Evolutionary conservation across 2,329 filamentous ascomycete genomes (phyloP).

Genomic region (Xenosphaeropsis pyriputrescens): DNA sequence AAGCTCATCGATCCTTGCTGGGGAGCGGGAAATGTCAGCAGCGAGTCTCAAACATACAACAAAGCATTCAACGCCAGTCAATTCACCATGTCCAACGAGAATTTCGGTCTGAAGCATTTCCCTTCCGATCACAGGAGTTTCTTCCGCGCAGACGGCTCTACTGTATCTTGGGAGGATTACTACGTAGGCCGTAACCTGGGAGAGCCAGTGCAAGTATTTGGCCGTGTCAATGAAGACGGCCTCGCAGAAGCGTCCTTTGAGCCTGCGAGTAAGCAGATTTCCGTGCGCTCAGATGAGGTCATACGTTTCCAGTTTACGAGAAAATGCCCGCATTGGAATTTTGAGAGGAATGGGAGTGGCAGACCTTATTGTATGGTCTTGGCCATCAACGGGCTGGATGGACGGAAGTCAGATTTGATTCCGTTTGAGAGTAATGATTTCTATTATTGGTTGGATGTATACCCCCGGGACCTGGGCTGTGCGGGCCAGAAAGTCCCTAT

Average conservation of each 20-base stretch:
- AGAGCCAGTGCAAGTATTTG: slow-evolving; percentile 29
- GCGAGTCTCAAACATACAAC: slow-evolving; percentile 40
- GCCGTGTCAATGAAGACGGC: slow-evolving; percentile 31
- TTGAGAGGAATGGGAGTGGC: slow-evolving; percentile 50
- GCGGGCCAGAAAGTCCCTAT: slow-evolving; percentile 55
- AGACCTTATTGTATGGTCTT: slow-evolving; percentile 57
- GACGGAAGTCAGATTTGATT: slow-evolving; percentile 50
- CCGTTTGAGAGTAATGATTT: slow-evolving; percentile 65
- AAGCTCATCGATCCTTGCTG: slow-evolving; percentile 87
- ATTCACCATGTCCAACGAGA: slow-evolving; percentile 53
- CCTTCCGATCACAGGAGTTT: slow-evolving; percentile 54
- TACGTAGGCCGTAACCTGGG: slow-evolving; percentile 43
- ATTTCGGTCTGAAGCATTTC: slow-evolving; percentile 72
- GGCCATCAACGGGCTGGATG: slow-evolving; percentile 49
- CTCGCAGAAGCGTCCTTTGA: slow-evolving; percentile 42
- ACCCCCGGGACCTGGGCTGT: slow-evolving; percentile 46
- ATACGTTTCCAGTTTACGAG: slow-evolving; percentile 72
- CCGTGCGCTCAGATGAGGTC: slow-evolving; percentile 38
- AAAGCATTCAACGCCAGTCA: slow-evolving; percentile 50
- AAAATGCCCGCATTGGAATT: slow-evolving; percentile 70
- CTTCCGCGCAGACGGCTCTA: slow-evolving; percentile 57
- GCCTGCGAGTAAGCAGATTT: slow-evolving; percentile 44
- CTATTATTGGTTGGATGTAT: slow-evolving; percentile 71
- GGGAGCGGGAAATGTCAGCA: slow-evolving; percentile 64
- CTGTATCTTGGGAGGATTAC: slow-evolving; percentile 70